A percentile compares a stretch with the other conserved stretches of the same genome.
These are phyloP conservation scores for Coemansia sp. DNA, from an alignment of 192 early-diverging fungal genomes.

Conservation along the genomic window DNA sequence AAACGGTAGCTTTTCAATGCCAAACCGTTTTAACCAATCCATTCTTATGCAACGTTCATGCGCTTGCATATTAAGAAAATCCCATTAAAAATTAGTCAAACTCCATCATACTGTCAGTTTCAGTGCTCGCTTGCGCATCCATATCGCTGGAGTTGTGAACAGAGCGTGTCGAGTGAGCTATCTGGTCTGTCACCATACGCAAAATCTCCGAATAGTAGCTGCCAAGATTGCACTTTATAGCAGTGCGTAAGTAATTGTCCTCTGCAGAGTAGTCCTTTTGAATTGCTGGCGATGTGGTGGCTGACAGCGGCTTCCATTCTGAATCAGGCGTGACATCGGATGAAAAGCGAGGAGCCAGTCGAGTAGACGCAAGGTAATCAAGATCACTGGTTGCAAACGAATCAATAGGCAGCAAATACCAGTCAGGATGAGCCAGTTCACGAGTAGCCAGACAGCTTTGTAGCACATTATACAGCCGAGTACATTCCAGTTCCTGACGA, in stretches of 20 bases:
- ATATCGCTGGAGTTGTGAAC: neutral
- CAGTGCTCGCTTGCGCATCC: constrained; percentile 1
- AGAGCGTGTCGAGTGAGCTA: neutral
- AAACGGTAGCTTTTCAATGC: no score
- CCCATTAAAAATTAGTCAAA: no score
- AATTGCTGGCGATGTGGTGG: constrained; percentile 19
- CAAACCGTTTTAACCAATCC: no score
- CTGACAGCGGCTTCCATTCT: constrained; percentile 10
- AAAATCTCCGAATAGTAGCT: constrained; percentile 36
- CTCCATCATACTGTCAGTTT: neutral
- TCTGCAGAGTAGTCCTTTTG: constrained; percentile 25
- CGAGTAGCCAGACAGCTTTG: constrained; percentile 24
- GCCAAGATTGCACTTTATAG: constrained; percentile 20
- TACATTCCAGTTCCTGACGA: constrained; percentile 22
- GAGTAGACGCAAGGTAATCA: constrained; percentile 21
- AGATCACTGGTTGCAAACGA: constrained; percentile 8
- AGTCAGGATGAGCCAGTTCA: constrained; percentile 31
- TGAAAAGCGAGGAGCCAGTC: constrained; percentile 25
- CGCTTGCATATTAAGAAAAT: no score
- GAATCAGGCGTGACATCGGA: neutral
- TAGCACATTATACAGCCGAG: constrained; percentile 28
- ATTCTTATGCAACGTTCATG: no score
- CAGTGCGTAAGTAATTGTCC: constrained; percentile 22
- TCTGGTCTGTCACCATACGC: constrained; percentile 29
- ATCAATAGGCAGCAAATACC: constrained; percentile 28